These are phyloP conservation scores for Phlebopus sp. DNA, from an alignment of 1,284 basidiomycete genomes.

Conservation along the genomic window DNA sequence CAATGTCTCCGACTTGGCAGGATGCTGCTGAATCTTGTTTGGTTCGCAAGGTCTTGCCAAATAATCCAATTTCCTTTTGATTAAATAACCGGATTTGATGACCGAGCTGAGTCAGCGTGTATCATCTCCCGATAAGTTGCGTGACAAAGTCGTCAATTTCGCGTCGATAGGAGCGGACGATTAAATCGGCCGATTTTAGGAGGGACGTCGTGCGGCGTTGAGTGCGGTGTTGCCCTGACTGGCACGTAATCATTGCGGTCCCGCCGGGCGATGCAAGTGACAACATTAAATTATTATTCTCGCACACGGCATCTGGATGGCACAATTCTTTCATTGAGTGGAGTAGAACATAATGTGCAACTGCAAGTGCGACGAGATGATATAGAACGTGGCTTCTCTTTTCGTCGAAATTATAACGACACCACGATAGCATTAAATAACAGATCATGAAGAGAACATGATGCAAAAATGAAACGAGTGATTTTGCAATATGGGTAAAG, in stretches of 20 bases:
- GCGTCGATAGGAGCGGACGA: too few relatives aligned
- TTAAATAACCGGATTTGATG: neutral
- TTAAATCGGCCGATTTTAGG: too few relatives aligned
- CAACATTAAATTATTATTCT: too few relatives aligned
- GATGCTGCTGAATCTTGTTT: neutral
- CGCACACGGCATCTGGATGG: too few relatives aligned
- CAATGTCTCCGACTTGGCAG: conserved; percentile 2
- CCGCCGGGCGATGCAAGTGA: too few relatives aligned
- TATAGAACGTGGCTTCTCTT: conserved; percentile 7
- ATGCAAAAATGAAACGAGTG: neutral
- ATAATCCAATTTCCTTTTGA: neutral
- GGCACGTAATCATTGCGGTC: too few relatives aligned
- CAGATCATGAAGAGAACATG: neutral
- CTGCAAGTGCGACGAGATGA: neutral
- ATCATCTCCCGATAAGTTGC: neutral
- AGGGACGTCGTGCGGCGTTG: too few relatives aligned
- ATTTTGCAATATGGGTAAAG: neutral
- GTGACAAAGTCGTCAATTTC: neutral
- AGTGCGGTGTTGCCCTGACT: too few relatives aligned
- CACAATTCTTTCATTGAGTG: neutral
- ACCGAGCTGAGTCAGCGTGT: conserved; percentile 1
- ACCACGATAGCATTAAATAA: conserved; percentile 21
- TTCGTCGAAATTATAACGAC: conserved; percentile 31
- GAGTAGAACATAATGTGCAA: conserved; percentile 1
- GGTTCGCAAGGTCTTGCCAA: conserved; percentile 6